phyloP scores from a whole-genome alignment of 2,329 filamentous ascomycete genomes.

The Zarea fungicola region DNA sequence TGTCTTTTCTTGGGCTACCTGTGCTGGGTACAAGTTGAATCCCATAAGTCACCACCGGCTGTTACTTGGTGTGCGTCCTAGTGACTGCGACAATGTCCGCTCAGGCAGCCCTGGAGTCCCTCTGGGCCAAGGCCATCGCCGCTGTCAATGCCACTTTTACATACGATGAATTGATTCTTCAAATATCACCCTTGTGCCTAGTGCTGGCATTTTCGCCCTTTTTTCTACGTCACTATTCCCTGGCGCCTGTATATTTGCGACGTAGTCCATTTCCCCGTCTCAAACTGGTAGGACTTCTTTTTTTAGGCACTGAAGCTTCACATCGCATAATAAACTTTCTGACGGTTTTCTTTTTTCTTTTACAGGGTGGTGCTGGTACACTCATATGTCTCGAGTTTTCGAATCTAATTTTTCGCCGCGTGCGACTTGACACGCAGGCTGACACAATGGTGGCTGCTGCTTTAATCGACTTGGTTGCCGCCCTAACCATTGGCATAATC shows the following conservation, averaged over 20 bases:
- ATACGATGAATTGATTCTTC: slow-evolving; percentile 3
- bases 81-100: not conserved
- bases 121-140: not conserved
- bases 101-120: not conserved
- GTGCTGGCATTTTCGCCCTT: slow-evolving; percentile 7
- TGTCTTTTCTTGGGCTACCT: no score
- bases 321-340: not conserved
- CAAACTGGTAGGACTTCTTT: slow-evolving; percentile 1
- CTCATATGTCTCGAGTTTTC: slow-evolving; percentile 3
- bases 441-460: slow-evolving; percentile 10
- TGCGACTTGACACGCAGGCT: slow-evolving; percentile 3
- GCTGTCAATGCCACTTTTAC: not conserved
- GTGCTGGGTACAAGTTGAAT: no score
- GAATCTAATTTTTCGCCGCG: slow-evolving; percentile 2
- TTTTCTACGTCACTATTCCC: slow-evolving; percentile 8
- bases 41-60: no score
- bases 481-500: slow-evolving; percentile 4
- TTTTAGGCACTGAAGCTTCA: not conserved
- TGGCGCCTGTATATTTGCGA: slow-evolving; percentile 1
- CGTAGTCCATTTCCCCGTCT: not conserved
- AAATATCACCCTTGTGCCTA: not conserved
- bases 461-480: slow-evolving; percentile 4
- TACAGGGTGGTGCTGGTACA: not conserved
- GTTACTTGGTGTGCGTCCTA: no score
- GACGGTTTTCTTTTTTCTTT: not conserved